phyloP scores from a whole-genome alignment of 176 grass and related monocot genomes.

The Cenchrus americanus region DNA sequence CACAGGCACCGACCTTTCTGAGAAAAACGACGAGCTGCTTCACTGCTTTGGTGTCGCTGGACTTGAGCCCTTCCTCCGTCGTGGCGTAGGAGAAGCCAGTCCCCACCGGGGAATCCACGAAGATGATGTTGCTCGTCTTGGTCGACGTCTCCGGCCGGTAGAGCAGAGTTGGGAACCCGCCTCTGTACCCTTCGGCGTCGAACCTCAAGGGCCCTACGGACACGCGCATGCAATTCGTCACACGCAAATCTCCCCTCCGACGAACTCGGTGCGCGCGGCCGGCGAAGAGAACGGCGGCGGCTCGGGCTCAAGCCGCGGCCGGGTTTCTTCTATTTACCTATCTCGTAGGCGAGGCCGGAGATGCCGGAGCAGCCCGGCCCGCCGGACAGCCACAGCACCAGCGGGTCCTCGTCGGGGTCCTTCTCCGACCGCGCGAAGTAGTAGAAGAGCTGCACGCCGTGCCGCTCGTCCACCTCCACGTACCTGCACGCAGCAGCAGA shows the following conservation, averaged over 20 bases:
- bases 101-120: constrained; percentile 63
- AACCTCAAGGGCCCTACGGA: constrained; percentile 49
- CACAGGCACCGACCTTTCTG: constrained; percentile 28
- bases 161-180: constrained; percentile 46
- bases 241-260: no score
- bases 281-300: no score
- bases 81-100: constrained; percentile 66
- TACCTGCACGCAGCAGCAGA: no score
- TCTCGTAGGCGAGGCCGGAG: constrained; percentile 30
- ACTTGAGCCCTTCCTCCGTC: background rate
- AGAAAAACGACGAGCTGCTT: constrained; percentile 50
- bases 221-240: background rate
- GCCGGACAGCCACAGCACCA: constrained; percentile 21
- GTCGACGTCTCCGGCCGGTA: constrained; percentile 61
- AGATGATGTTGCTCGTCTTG: constrained; percentile 65
- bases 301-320: no score
- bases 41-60: constrained; percentile 38
- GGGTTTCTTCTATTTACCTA: background rate
- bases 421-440: constrained; percentile 34
- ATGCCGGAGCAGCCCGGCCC: constrained; percentile 28
- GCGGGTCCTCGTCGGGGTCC: constrained; percentile 19
- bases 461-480: no score
- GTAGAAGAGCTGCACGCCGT: background rate
- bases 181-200: constrained; percentile 40
- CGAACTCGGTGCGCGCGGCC: no score